Base-by-base conservation (phyloP, 1,139 yeast genomes). In the Candida gigantensis region DNA sequence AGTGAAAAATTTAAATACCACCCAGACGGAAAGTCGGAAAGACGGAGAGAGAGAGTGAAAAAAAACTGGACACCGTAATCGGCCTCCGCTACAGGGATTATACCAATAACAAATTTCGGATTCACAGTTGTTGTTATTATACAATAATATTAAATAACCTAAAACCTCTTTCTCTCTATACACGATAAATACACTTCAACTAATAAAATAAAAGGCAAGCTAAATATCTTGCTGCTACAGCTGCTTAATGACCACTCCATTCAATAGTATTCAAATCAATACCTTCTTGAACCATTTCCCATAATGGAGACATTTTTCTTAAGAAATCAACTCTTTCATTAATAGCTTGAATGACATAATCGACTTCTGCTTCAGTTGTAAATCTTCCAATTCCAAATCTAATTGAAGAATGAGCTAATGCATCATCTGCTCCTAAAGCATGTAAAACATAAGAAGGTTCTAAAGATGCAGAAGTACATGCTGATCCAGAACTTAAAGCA, bases 231-330 rank as follows among this genome's bases (percentile, higher is more conserved):
- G n/a, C n/a, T 9, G 14, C 13, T 7, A 25, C 15, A 24, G 16
- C 24, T 5, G 18, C n/a, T 31, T 35, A 45, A 65, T 90, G 97
- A 46, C 96, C 97, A 41, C 96, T 86, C 99, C 99, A 92, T 68
- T 92, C 95, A 55, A 92, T 92, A 30, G 95, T 76, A 55, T 84
- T 77, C 60, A 94, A 74, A 58, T 92, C 99, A 56, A 92, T 90
- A 48, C 98, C 98, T 50, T 92, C 98, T 65, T 92, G 96, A 39
- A 88, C 96, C 97, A 92, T 90, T 68, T 92, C 99, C 97, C 97
- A 92, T 51, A 92, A 74, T 37, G 99, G 99, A 36, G 95, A 83
- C 68, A 92, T 74, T 56, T 89, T 94, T 62, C 99, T 79, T 58
- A 92, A 76, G 64, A 88, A 89, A 45, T 83, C 84, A 36, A 92